Evolutionary conservation across 345 rosid species (phyloP), one percentile per base, ranked within the genome.

Genomic region (Sonneratia caseolaris): DNA sequence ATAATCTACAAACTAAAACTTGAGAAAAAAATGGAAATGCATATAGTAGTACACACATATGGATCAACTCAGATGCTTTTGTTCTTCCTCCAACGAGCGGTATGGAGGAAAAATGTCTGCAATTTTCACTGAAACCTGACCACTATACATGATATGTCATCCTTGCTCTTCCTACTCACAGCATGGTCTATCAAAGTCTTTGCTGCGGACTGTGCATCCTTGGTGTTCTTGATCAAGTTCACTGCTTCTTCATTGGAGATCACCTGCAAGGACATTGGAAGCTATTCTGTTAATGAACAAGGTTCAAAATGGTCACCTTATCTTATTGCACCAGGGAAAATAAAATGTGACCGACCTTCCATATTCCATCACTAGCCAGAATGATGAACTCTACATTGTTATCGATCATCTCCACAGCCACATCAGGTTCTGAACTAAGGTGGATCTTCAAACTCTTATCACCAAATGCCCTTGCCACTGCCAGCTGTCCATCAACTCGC

Each of bases 381-480:
- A 91, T 78, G 19, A 88, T 38, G 75, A 89, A 86, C 72, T 89
- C 90, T 0, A 76, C 72, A 16, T 79, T 78, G 22, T 81, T 84
- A 69, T 74, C 84, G 42, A 92, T 83, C 7, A 49, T 38, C 76
- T 76, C 79, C 21, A 76, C 73, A 3, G n/a, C 62, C 59, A 92
- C 76, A 68, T 90, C 89, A 0, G 97, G 97, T 35, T 92, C 97
- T 27, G 96, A 90, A 78, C 96, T 93, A 37, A 93, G 85, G 78
- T 93, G 98, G 78, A 86, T 49, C 85, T 93, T 93, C 75, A 91
- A 79, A 78, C 93, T 93, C 78, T 81, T 84, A 72, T 93, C 96
- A 22, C 98, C 98, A 77, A 93, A 93, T 18, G 98, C 93, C 80
- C 98, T 86, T 3, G 98, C 95, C 70, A 91, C 96, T 0, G 98